Percentiles rank a stretch among this genome's conserved stretches.
These are phyloP conservation scores for Terana coerulea DNA, from an alignment of 768 basidiomycete genomes.

Conservation along the genomic window DNA sequence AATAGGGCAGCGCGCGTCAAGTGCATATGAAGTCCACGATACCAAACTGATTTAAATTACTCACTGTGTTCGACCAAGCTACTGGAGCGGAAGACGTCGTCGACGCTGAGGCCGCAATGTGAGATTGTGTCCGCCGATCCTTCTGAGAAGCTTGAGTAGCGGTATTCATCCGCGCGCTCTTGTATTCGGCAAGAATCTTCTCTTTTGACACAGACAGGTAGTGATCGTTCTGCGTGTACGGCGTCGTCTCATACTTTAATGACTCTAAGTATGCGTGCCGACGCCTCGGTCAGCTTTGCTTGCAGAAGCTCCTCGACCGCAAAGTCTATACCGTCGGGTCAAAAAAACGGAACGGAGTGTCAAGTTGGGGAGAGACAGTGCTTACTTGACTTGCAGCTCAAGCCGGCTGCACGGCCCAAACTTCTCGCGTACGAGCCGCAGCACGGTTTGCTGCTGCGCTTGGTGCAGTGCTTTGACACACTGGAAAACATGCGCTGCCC, in stretches of 20 bases:
- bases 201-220: slow-evolving; percentile 32
- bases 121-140: not conserved
- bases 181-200: slow-evolving; percentile 35
- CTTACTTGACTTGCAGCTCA: slow-evolving; percentile 32
- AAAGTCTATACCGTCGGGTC: slow-evolving; percentile 6
- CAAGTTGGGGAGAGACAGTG: not conserved
- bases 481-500: slow-evolving; percentile 30
- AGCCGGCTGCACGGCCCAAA: slow-evolving; percentile 41
- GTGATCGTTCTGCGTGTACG: slow-evolving; percentile 41
- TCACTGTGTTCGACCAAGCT: too few relatives aligned
- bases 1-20: too few relatives aligned
- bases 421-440: slow-evolving; percentile 25
- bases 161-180: slow-evolving; percentile 26
- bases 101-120: too few relatives aligned
- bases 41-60: too few relatives aligned
- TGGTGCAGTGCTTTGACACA: slow-evolving; percentile 33
- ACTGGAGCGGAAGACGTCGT: too few relatives aligned
- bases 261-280: not conserved
- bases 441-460: slow-evolving; percentile 29
- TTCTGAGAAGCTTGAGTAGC: not conserved
- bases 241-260: slow-evolving; percentile 20
- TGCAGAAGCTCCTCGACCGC: slow-evolving; percentile 14
- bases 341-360: not conserved
- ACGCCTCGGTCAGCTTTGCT: slow-evolving; percentile 1
- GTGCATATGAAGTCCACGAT: too few relatives aligned